Base-by-base conservation (phyloP, 2,329 filamentous ascomycete genomes). In the Fusarium algeriense region DNA sequence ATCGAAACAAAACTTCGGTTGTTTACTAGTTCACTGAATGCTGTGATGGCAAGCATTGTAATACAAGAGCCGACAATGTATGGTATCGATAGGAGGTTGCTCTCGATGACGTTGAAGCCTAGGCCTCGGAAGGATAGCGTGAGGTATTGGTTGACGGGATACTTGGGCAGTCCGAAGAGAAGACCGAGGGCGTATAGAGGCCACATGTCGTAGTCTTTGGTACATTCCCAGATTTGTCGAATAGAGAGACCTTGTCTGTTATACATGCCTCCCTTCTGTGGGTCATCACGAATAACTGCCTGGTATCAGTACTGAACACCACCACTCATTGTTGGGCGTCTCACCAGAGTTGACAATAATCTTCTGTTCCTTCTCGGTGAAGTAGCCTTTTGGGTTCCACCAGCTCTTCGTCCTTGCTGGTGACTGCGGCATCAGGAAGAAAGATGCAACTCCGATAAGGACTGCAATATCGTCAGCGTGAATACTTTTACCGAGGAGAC, bases 181-280 rank as follows among this genome's bases (percentile, higher is more conserved):
- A 87, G 68, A 3, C 85, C 85, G 7, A 87, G 80, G 13, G 83
- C 59, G 63, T 88, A 89, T 2, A 87, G 75, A 1, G 83, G 83
- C 85, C 84, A 89, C 77, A 89, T 82, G 60, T 88, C 84, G 65
- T 84, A 87, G 71, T 88, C 86, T 28, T 81, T 82, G 17, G 86
- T 71, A 23, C 82, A 81, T 37, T 83, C 76, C 82, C 83, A 86
- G 13, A 87, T 82, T 30, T 82, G 78, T 5, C 65, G 75, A 12
- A 81, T 78, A 2, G 82, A 84, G 23, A 87, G 79, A 13, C 83
- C 82, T 75, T 87, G 81, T 38, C 85, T 82, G 61, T 87, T 88
- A 68, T 86, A 82, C 84, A 89, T 87, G n/a, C 84, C 84, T 35
- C 85, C 85, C 69, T 87, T 87, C 7, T 82, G 82, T 0, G 87